Conservation (phyloP, 805 yeast species). For the Barnettozyma salicaria region DNA sequence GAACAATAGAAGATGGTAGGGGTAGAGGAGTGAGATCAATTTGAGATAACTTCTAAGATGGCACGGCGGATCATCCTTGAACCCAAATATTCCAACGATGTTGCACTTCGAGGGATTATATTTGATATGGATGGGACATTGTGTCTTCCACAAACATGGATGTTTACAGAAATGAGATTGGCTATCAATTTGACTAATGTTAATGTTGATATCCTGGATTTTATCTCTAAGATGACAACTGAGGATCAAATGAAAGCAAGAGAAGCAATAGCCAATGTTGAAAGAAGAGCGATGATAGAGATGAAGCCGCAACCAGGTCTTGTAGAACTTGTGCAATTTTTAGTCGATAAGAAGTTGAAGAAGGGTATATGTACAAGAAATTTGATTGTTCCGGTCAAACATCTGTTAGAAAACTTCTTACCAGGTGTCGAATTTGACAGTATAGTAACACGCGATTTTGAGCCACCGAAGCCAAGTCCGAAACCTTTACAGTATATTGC, state of each 20-base stretch:
- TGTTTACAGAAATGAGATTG: slow-evolving; percentile 53
- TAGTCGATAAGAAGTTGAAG: slow-evolving; percentile 25
- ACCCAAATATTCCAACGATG: slow-evolving; percentile 23
- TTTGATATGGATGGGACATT: slow-evolving; percentile 82
- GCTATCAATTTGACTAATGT: slow-evolving; percentile 44
- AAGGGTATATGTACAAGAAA: slow-evolving; percentile 64
- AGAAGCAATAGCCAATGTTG: slow-evolving; percentile 43
- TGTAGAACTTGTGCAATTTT: slow-evolving; percentile 11
- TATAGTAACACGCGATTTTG: slow-evolving; percentile 54
- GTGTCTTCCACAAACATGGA: slow-evolving; percentile 58
- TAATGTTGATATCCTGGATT: slow-evolving; percentile 46
- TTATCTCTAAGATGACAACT: slow-evolving; percentile 39
- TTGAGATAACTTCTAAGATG: too few relatives aligned
- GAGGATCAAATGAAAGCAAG: slow-evolving; percentile 39
- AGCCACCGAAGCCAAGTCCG: slow-evolving; percentile 66
- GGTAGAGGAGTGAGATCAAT: too few relatives aligned
- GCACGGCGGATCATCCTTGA: slow-evolving; percentile 21
- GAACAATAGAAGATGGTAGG: too few relatives aligned
- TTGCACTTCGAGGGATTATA: slow-evolving; percentile 44
- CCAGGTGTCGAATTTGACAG: slow-evolving; percentile 41
- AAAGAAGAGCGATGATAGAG: slow-evolving; percentile 52
- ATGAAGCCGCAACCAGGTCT: slow-evolving; percentile 35
- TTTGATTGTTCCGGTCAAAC: slow-evolving; percentile 44
- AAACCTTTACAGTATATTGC: slow-evolving; percentile 56
- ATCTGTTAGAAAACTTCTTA: slow-evolving; percentile 41